Conservation (phyloP, 2,329 filamentous ascomycete species). For the Scytalidium sp. region DNA sequence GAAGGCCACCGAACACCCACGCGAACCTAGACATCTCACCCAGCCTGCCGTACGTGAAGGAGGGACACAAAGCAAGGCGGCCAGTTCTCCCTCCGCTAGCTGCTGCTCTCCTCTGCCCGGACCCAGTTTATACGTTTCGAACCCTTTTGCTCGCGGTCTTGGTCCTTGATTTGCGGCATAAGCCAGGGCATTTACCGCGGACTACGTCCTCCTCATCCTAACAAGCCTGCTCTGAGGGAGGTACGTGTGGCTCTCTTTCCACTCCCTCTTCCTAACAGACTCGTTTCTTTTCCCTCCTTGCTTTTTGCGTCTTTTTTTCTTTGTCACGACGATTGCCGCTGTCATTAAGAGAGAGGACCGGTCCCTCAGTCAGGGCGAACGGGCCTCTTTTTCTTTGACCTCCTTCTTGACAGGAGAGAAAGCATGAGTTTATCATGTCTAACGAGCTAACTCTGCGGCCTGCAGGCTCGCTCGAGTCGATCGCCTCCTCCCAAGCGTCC, state of each 20-base stretch:
- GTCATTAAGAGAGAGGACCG: neutral
- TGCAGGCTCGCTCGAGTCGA: conserved; percentile 24
- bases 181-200: too few relatives aligned
- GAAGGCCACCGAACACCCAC: neutral
- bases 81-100: neutral
- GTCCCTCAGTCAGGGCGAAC: neutral
- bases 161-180: too few relatives aligned
- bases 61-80: neutral
- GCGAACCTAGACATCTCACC: neutral
- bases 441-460: conserved; percentile 26
- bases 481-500: conserved; percentile 15
- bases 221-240: too few relatives aligned
- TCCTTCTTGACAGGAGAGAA: neutral
- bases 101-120: too few relatives aligned
- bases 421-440: conserved; percentile 27
- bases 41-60: neutral
- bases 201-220: too few relatives aligned
- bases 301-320: too few relatives aligned
- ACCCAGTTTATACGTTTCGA: too few relatives aligned
- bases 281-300: too few relatives aligned
- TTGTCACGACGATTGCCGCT: too few relatives aligned
- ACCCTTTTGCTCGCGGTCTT: too few relatives aligned
- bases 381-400: neutral
- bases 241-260: too few relatives aligned
- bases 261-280: too few relatives aligned